Evolutionary conservation across 2,329 filamentous ascomycete genomes (phyloP), one percentile per base, ranked within the genome.

Genomic region (Sarocladium brachiariae): DNA sequence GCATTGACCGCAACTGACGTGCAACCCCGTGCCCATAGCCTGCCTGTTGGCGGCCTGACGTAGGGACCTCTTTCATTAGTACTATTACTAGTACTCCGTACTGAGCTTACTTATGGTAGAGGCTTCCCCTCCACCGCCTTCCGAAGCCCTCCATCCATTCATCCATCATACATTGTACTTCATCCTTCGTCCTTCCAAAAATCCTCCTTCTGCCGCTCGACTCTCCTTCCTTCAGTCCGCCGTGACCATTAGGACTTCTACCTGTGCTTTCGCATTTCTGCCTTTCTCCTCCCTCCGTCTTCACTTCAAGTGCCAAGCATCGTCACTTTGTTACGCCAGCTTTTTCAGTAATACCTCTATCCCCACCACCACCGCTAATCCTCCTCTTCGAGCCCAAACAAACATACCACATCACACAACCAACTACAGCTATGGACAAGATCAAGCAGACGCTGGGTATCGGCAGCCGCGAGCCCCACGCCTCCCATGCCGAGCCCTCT

Each of bases 401-500:
- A 31, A 47, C n/a, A n/a, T n/a, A n/a, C n/a, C n/a, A 30, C 43
- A 47, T 47, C 43, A 33, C 16, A n/a, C n/a, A n/a, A n/a, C n/a
- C n/a, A 50, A 52, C 49, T 37, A 34, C 52, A 52, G 68, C 41
- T 56, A 75, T 74, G 70, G 67, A 72, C 52, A 61, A 66, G 55
- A 63, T 74, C 63, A 75, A 72, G 66, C 60, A 71, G 53, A 59
- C 63, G 25, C 63, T 74, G 51, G 59, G 68, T 61, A 59, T 70
- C 39, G 65, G 65, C 57, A 19, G 33, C 31, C n/a, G 14, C 19
- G 18, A 35, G 18, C 5, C 37, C 39, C 50, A 55, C 45, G 60
- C 61, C 38, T 62, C 71, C 24, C 67, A 69, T 39, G 63, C 69
- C 38, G 74, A 78, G 58, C 84, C 88, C 53, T 78, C 80, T 33